phyloP scores from a whole-genome alignment of 192 early-diverging fungal species.

The Linnemannia hyalina region DNA sequence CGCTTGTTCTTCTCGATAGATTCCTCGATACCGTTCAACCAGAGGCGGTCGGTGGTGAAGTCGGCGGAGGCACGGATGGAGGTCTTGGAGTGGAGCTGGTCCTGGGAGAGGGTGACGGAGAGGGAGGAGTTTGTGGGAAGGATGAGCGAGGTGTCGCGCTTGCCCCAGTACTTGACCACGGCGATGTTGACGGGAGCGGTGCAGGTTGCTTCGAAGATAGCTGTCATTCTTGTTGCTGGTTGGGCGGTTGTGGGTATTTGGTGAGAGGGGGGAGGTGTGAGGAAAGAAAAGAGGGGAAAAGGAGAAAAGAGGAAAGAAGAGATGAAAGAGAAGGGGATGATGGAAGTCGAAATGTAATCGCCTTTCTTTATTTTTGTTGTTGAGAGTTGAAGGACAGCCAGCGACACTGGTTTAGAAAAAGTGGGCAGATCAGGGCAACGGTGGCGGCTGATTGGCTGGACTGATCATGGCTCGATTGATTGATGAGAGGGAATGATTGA shows the following conservation, averaged over 20 bases:
- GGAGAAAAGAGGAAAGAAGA: constrained; percentile 9
- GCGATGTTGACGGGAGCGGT: constrained; percentile 99
- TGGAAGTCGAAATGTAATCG: constrained; percentile 13
- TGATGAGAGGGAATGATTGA: background rate
- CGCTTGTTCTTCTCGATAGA: constrained; percentile 85
- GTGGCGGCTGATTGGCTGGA: constrained; percentile 35
- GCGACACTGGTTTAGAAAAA: background rate
- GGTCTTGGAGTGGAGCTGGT: constrained; percentile 96
- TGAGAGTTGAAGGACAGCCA: background rate
- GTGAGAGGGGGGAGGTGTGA: background rate
- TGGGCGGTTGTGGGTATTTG: background rate
- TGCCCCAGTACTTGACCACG: constrained; percentile 99
- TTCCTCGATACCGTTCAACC: constrained; percentile 96
- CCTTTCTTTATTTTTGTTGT: background rate
- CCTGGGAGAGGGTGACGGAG: constrained; percentile 96
- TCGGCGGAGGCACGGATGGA: constrained; percentile 79
- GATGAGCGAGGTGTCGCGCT: constrained; percentile 90
- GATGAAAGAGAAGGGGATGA: constrained; percentile 2
- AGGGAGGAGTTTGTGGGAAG: constrained; percentile 98
- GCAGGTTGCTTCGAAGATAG: constrained; percentile 74
- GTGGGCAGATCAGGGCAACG: constrained; percentile 12
- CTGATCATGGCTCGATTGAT: constrained; percentile 37
- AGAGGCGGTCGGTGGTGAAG: constrained; percentile 83
- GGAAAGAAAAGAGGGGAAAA: background rate
- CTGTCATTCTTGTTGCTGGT: constrained; percentile 27